Evolutionary conservation across 2,329 filamentous ascomycete genomes (phyloP), one percentile per base, ranked within the genome.

Genomic region (Fusarium floridanum): DNA sequence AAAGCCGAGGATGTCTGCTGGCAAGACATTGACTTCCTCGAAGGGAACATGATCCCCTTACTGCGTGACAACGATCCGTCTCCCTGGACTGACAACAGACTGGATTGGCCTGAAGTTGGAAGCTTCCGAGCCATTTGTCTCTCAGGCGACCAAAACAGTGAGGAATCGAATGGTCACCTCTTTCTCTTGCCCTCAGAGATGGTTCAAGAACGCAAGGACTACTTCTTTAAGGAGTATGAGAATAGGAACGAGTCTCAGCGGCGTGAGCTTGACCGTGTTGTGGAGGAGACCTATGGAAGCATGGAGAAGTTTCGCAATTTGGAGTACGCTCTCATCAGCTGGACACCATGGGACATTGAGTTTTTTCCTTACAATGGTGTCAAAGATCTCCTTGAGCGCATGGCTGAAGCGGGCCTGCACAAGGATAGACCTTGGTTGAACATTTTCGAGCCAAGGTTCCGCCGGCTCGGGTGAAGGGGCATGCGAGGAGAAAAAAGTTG

Each of bases 381-480:
- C 6, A 41, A 43, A 5, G 64, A 66, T 17, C 55, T 66, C 5
- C 55, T 66, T 37, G 55, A 66, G 24, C 55, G 56, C 11, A 22
- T 43, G 55, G 64, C 64, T 50, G 64, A 66, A 39, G 56, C 41
- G 22, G 56, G 14, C 2, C 8, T 66, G 56, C 50, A 66, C 22
- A 66, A 53, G 41, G 41, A 63, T n/a, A 39, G 61, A 8, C 61
- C 43, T 29, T 55, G 61, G 61, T 7, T 63, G 8, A 63, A 67
- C 11, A 67, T 53, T 11, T 62, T 67, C 41, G 64, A 67, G 12
- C 64, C 64, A 22, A 22, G 43, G 10, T 62, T 62, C n/a, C 64
- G 64, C 17, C 22, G 45, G 11, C 43, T 56, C 14, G 57, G n/a
- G 8, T 67, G 10, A 67, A 20, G 48, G 4, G 17, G 9, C 24